Evolutionary conservation across 352 stramenopile genomes (phyloP).

Genomic region (Pythium vanterpoolii): DNA sequence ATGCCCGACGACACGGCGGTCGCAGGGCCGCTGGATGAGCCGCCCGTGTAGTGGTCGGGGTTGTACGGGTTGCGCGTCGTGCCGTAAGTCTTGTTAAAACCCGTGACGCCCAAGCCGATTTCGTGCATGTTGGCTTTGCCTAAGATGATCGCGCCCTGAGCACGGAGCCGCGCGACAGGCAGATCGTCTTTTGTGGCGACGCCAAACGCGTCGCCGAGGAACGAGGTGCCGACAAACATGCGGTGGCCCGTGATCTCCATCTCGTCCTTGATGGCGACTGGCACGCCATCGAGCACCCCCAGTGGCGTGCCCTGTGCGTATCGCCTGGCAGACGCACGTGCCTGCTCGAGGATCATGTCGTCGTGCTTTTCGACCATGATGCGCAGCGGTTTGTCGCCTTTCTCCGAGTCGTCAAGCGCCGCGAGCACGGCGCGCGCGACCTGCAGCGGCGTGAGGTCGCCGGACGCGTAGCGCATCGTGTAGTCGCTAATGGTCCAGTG

Average conservation of each 20-base stretch:
- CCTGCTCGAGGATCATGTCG: slow-evolving; percentile 67
- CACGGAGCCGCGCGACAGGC: slow-evolving; percentile 56
- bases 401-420: slow-evolving; percentile 49
- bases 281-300: slow-evolving; percentile 85
- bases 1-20: slow-evolving; percentile 86
- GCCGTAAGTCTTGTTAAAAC: slow-evolving; percentile 75
- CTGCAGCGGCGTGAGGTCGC: slow-evolving; percentile 43
- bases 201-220: slow-evolving; percentile 54
- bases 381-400: slow-evolving; percentile 46
- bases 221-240: slow-evolving; percentile 71
- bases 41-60: slow-evolving; percentile 78
- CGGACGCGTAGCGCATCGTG: slow-evolving; percentile 11
- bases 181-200: slow-evolving; percentile 42
- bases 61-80: slow-evolving; percentile 87
- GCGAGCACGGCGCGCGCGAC: slow-evolving; percentile 63
- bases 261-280: slow-evolving; percentile 88
- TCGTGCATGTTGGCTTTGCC: slow-evolving; percentile 91
- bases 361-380: slow-evolving; percentile 78
- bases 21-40: slow-evolving; percentile 90
- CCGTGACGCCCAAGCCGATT: slow-evolving; percentile 65
- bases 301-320: slow-evolving; percentile 65
- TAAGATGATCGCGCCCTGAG: slow-evolving; percentile 81
- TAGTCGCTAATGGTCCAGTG: slow-evolving; percentile 11
- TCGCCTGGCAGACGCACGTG: slow-evolving; percentile 56
- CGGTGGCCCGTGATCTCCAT: slow-evolving; percentile 66